Percentiles rank a stretch among this genome's conserved stretches.
These are phyloP conservation scores for Athelia psychrophila DNA, from an alignment of 1,284 basidiomycete genomes.

Conservation along the genomic window DNA sequence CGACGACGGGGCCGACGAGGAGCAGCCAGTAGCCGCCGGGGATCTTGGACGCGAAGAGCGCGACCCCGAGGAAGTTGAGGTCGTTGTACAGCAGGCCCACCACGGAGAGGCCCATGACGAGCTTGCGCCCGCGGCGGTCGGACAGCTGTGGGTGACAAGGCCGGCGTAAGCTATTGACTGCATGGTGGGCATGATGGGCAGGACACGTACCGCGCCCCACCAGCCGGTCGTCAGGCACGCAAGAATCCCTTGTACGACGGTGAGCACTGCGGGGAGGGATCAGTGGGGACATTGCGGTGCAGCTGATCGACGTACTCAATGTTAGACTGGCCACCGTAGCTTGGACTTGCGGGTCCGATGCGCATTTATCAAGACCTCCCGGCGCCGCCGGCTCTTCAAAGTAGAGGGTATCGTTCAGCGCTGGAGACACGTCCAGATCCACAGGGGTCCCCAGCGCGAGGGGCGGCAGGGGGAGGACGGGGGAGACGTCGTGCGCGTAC, in stretches of 20 bases:
- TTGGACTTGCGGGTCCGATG: constrained; percentile 69
- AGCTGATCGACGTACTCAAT: constrained; percentile 23
- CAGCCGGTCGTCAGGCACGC: constrained; percentile 76
- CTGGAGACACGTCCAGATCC: too few species aligned
- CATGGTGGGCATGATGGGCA: neutral
- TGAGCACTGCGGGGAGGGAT: constrained; percentile 30
- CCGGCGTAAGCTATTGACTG: neutral
- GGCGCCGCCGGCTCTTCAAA: neutral
- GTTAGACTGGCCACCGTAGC: constrained; percentile 70
- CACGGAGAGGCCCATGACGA: constrained; percentile 60
- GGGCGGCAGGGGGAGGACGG: neutral
- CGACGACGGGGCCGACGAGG: constrained; percentile 68
- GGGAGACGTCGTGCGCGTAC: neutral
- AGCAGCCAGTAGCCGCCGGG: constrained; percentile 86
- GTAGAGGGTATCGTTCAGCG: too few species aligned
- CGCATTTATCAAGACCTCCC: constrained; percentile 40
- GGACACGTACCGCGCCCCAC: constrained; percentile 72
- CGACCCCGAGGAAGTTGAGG: constrained; percentile 64
- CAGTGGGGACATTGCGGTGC: too few species aligned
- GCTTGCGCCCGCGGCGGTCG: constrained; percentile 75
- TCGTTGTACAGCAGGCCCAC: constrained; percentile 68
- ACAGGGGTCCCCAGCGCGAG: neutral
- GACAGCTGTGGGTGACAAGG: constrained; percentile 60
- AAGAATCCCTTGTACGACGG: constrained; percentile 71
- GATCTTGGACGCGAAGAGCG: constrained; percentile 52